A percentile compares a stretch with the other conserved stretches of the same genome.
phyloP scores from a whole-genome alignment of 306 rosid species.

The Quercus robur region DNA sequence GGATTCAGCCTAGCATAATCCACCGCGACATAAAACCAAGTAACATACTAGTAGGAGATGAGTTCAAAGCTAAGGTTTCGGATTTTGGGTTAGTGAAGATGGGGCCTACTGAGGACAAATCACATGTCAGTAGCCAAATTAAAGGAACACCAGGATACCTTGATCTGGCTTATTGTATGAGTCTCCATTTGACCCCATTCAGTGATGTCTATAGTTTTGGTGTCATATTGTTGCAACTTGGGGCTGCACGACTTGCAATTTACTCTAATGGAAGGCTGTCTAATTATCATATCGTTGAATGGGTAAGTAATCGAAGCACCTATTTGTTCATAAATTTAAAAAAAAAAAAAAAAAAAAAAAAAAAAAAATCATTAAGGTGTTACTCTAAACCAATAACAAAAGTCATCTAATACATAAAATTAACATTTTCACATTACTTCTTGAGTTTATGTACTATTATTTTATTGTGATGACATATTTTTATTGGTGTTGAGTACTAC shows the following conservation, averaged over 20 bases:
- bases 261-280: conserved; percentile 26
- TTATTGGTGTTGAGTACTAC: no score
- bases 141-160: conserved; percentile 93
- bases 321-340: not conserved
- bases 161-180: conserved; percentile 79
- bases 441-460: no score
- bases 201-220: conserved; percentile 87
- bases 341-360: no score
- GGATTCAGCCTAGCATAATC: conserved; percentile 60
- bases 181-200: conserved; percentile 68
- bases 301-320: conserved; percentile 44
- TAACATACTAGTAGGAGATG: conserved; percentile 75
- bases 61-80: conserved; percentile 73
- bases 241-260: conserved; percentile 66
- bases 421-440: no score
- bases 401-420: no score
- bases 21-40: conserved; percentile 84
- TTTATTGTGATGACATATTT: no score
- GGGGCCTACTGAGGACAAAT: conserved; percentile 69
- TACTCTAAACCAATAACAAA: no score
- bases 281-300: conserved; percentile 50
- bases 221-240: conserved; percentile 72
- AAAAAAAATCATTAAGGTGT: no score
- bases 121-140: conserved; percentile 89
- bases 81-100: conserved; percentile 79